Percentiles rank a stretch among this genome's conserved stretches.
These are phyloP conservation scores for Colletotrichum sojae DNA, from an alignment of 2,329 filamentous ascomycete species.

Conservation along the genomic window DNA sequence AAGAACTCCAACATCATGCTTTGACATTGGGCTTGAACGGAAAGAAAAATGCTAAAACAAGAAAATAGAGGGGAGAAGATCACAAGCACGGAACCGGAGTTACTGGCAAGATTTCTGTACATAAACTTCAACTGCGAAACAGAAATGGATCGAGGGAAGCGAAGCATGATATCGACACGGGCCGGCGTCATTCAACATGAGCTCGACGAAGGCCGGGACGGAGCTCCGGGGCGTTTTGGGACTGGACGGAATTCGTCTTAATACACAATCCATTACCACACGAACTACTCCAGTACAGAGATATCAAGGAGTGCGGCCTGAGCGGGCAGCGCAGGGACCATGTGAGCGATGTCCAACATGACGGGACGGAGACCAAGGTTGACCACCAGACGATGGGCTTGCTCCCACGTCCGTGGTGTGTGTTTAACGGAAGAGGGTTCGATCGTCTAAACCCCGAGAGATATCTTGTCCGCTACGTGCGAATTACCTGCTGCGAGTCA, in stretches of 20 bases:
- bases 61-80: slow-evolving; percentile 2
- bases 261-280: neutral
- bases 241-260: slow-evolving; percentile 16
- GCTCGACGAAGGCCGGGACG: slow-evolving; percentile 45
- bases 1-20: neutral
- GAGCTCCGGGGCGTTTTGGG: slow-evolving; percentile 36
- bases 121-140: slow-evolving; percentile 43
- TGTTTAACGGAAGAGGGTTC: too few species aligned
- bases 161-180: slow-evolving; percentile 42
- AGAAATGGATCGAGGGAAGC: slow-evolving; percentile 41
- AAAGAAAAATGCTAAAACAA: neutral
- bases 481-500: too few species aligned
- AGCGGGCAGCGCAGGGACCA: too few species aligned
- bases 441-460: too few species aligned
- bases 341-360: too few species aligned
- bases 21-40: neutral
- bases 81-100: slow-evolving; percentile 13
- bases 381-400: too few species aligned
- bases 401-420: too few species aligned
- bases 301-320: too few species aligned
- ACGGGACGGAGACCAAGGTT: too few species aligned
- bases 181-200: slow-evolving; percentile 53
- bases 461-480: too few species aligned
- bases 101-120: slow-evolving; percentile 40
- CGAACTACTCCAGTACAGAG: too few species aligned